Evolutionary conservation across 305 asterid genomes (phyloP).

Genomic region (Fraxinus latifolia): DNA sequence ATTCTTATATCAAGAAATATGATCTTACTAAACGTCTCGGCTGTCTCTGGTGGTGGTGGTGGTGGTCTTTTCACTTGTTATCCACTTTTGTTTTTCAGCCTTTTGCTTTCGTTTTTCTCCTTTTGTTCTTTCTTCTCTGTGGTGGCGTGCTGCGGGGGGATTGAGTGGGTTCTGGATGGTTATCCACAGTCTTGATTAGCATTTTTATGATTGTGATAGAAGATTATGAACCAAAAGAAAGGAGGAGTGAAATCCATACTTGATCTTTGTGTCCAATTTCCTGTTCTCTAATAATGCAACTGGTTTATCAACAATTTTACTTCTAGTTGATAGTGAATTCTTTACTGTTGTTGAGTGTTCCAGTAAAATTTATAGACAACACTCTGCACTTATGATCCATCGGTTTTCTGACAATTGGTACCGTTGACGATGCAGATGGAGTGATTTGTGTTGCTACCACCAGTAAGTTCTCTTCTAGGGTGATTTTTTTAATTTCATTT

Average conservation of each 20-base stretch:
- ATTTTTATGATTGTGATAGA: neutral
- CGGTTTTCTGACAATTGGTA: slow-evolving; percentile 23
- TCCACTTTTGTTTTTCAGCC: neutral
- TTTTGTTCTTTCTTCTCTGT: neutral
- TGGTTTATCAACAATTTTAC: slow-evolving; percentile 3
- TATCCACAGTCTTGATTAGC: neutral
- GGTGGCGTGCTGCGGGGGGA: neutral
- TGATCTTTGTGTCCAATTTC: neutral
- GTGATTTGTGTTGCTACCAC: slow-evolving; percentile 63
- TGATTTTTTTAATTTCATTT: neutral
- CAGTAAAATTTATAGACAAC: neutral
- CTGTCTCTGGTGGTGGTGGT: slow-evolving; percentile 1
- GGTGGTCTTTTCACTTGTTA: slow-evolving; percentile 7
- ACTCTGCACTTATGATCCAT: slow-evolving; percentile 3
- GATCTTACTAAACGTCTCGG: slow-evolving; percentile 10
- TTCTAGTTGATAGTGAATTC: slow-evolving; percentile 7
- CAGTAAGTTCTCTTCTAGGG: slow-evolving; percentile 43
- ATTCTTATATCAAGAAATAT: neutral
- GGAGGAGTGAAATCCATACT: neutral
- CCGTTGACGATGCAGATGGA: slow-evolving; percentile 59
- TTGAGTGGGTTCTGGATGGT: neutral
- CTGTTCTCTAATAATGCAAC: neutral
- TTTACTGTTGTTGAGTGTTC: neutral
- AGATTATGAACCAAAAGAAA: neutral
- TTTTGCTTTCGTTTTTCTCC: neutral